phyloP scores from a whole-genome alignment of 1,139 yeast genomes.

The Arxiozyma telluris region DNA sequence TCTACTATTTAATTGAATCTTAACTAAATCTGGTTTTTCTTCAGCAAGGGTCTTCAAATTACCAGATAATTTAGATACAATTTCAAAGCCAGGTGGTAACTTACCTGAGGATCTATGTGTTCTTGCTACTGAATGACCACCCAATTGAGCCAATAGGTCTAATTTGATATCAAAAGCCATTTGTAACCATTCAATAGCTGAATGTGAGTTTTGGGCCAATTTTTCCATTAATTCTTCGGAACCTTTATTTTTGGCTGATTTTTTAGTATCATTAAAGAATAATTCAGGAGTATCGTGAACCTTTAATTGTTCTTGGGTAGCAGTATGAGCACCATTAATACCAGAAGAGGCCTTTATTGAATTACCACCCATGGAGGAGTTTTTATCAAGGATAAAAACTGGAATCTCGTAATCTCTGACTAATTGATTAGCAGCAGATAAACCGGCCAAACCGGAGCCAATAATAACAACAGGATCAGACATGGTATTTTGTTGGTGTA shows the following conservation, averaged over 20 bases:
- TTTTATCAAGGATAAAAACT: slow-evolving; percentile 55
- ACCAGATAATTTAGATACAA: slow-evolving; percentile 53
- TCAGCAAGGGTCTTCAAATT: slow-evolving; percentile 43
- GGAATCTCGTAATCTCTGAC: slow-evolving; percentile 42
- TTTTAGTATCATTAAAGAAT: slow-evolving; percentile 58
- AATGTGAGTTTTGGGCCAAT: slow-evolving; percentile 38
- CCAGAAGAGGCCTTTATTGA: slow-evolving; percentile 79
- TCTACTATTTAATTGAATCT: slow-evolving; percentile 45
- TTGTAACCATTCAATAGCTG: slow-evolving; percentile 68
- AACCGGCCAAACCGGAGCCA: slow-evolving; percentile 77
- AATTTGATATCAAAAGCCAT: slow-evolving; percentile 51
- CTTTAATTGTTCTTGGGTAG: slow-evolving; percentile 44
- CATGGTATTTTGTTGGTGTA: neutral
- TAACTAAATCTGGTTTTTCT: slow-evolving; percentile 43
- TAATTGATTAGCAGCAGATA: slow-evolving; percentile 65
- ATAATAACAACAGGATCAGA: slow-evolving; percentile 46
- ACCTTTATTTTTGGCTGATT: slow-evolving; percentile 57
- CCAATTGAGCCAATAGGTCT: slow-evolving; percentile 57
- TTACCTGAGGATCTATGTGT: slow-evolving; percentile 60
- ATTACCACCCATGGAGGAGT: slow-evolving; percentile 62
- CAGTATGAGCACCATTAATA: slow-evolving; percentile 64
- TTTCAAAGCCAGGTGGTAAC: slow-evolving; percentile 72
- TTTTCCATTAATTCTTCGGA: slow-evolving; percentile 37
- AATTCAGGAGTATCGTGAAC: slow-evolving; percentile 48
- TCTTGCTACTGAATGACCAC: slow-evolving; percentile 67